Base-by-base conservation (phyloP, 139 green algal genomes). In the Coccomyxa sp. region DNA sequence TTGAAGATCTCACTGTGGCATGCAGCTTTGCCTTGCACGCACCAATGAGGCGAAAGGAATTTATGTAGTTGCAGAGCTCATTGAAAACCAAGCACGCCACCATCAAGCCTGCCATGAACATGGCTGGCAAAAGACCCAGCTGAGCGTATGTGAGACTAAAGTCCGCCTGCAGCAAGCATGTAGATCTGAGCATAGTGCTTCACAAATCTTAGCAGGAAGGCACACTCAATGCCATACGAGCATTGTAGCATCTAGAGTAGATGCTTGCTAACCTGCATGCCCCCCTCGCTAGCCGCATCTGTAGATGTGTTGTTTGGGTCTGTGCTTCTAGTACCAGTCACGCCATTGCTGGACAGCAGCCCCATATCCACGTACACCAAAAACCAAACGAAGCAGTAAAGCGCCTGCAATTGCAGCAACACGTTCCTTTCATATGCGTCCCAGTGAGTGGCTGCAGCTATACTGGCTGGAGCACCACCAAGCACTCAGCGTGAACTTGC, bases 31-130 rank as follows among this genome's bases (percentile, higher is more conserved):
- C 31, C 21, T 67, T 51, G 57, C 25, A 57, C 79, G 74, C 38
- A 68, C 89, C 88, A 58, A 94, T 88, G 0, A 95, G 82, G 18
- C 83, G 38, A 51, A 92, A 87, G 18, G 80, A 60, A 79, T 89
- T 89, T 38, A 82, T 80, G 58, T 85, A 59, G 45, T 96, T 93
- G 51, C 86, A 88, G 25, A 91, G 82, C 82, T 98, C 88, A 7
- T 95, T 94, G 82, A 99, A 98, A 10, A 98, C 82, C 11, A 96
- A 92, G 0, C 92, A 96, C 21, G 91, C 92, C 14, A 97, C 76
- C n/a, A 99, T 91, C 27, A 99, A 90, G 13, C 96, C 96, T 11
- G 98, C 89, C 92, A 99, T 96, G 90, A 99, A 99, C 14, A 92
- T 90, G 0, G 95, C 92, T 0, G 94, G 91, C 63, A 99, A 90